Evolutionary conservation across 2,329 filamentous ascomycete species (phyloP).

Genomic region (Aspergillus brasiliensis): DNA sequence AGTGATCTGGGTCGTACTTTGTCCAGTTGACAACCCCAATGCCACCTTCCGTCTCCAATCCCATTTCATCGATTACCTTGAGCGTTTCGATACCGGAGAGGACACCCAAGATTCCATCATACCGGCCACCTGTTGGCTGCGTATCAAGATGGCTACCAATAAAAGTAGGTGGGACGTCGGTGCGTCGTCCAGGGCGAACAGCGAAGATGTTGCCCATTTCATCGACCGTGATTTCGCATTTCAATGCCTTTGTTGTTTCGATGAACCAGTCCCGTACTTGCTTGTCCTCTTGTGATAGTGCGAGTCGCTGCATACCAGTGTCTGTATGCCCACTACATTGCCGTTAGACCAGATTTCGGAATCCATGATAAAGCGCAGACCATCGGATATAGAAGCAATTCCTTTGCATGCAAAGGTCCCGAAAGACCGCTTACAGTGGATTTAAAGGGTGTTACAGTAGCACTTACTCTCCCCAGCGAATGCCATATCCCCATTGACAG

Average conservation of each 20-base stretch:
- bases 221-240: conserved; percentile 69
- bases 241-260: conserved; percentile 61
- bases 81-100: conserved; percentile 73
- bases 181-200: conserved; percentile 62
- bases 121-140: conserved; percentile 54
- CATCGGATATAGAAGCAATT: background rate
- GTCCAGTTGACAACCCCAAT: conserved; percentile 69
- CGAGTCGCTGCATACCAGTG: conserved; percentile 75
- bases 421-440: background rate
- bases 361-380: background rate
- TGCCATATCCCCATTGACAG: conserved; percentile 67
- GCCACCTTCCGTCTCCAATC: conserved; percentile 68
- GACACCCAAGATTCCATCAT: conserved; percentile 71
- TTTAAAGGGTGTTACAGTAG: background rate
- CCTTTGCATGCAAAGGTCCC: background rate
- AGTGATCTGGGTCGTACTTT: conserved; percentile 26
- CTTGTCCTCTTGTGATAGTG: conserved; percentile 72
- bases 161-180: conserved; percentile 64
- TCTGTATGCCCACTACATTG: conserved; percentile 53
- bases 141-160: conserved; percentile 72
- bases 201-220: conserved; percentile 82
- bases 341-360: background rate
- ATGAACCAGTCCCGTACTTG: conserved; percentile 75
- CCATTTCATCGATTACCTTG: conserved; percentile 66
- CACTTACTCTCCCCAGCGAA: conserved; percentile 68